These are phyloP conservation scores for Ananas comosus DNA, from an alignment of 176 grass and related monocot species.

Conservation along the genomic window DNA sequence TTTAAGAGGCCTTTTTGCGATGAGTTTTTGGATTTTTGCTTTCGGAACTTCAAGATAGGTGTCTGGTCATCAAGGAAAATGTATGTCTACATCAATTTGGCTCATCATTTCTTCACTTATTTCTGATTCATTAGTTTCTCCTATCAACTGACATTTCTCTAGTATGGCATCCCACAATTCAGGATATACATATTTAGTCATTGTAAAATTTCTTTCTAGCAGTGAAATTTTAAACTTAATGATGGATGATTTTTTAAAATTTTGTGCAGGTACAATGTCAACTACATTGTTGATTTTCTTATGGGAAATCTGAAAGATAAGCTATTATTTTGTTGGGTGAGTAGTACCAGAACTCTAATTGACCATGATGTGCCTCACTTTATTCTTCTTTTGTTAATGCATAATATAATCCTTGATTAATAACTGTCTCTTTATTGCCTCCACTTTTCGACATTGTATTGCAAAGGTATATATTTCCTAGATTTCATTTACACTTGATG, in stretches of 20 bases:
- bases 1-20: conserved; percentile 50
- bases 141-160: conserved; percentile 5
- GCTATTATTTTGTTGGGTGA: conserved; percentile 85
- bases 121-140: conserved; percentile 10
- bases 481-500: too few relatives aligned
- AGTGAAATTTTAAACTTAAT: conserved; percentile 15
- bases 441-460: too few relatives aligned
- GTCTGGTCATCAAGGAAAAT: conserved; percentile 70
- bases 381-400: neutral
- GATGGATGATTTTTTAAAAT: neutral
- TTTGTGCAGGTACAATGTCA: conserved; percentile 56
- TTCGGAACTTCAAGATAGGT: conserved; percentile 39
- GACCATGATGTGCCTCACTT: neutral
- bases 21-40: conserved; percentile 42
- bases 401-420: neutral
- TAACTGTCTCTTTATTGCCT: too few relatives aligned
- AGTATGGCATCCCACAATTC: too few relatives aligned
- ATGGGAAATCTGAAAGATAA: conserved; percentile 46
- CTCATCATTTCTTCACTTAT: conserved; percentile 22
- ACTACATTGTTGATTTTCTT: conserved; percentile 37
- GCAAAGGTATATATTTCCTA: too few relatives aligned
- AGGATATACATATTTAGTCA: too few relatives aligned
- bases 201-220: too few relatives aligned
- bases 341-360: neutral
- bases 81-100: conserved; percentile 20